These are phyloP conservation scores for Fraxinus albicans DNA, from an alignment of 305 asterid genomes.

Conservation along the genomic window DNA sequence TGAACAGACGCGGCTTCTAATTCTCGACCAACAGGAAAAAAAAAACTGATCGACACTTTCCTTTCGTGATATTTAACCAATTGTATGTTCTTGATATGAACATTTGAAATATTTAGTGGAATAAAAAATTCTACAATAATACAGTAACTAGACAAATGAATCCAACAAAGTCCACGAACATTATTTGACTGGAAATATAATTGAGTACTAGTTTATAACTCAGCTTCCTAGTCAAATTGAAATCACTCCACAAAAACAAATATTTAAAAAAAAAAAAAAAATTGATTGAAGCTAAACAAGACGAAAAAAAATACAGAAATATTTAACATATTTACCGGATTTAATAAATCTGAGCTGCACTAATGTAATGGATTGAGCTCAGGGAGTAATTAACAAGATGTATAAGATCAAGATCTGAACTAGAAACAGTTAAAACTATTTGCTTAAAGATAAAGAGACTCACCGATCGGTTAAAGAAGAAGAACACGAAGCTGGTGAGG, in stretches of 20 bases:
- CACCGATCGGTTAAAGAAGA: slow-evolving; percentile 82
- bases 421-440: slow-evolving; percentile 13
- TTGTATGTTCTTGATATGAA: background rate
- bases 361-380: background rate
- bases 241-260: background rate
- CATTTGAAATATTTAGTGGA: background rate
- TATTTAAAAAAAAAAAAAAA: background rate
- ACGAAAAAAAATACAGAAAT: background rate
- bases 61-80: background rate
- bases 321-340: background rate
- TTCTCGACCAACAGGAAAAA: background rate
- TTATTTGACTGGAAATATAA: slow-evolving; percentile 27
- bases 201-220: slow-evolving; percentile 2
- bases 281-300: background rate
- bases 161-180: background rate
- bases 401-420: slow-evolving; percentile 44
- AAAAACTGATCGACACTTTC: background rate
- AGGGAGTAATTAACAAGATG: background rate
- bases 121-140: background rate
- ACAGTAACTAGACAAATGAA: slow-evolving; percentile 19
- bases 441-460: slow-evolving; percentile 32
- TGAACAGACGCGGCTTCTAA: background rate
- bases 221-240: slow-evolving; percentile 23
- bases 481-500: slow-evolving; percentile 78
- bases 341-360: background rate